A percentile compares a stretch with the other conserved stretches of the same genome.
phyloP scores from a whole-genome alignment of 768 basidiomycete genomes.

The Pleurotus ostreatus region DNA sequence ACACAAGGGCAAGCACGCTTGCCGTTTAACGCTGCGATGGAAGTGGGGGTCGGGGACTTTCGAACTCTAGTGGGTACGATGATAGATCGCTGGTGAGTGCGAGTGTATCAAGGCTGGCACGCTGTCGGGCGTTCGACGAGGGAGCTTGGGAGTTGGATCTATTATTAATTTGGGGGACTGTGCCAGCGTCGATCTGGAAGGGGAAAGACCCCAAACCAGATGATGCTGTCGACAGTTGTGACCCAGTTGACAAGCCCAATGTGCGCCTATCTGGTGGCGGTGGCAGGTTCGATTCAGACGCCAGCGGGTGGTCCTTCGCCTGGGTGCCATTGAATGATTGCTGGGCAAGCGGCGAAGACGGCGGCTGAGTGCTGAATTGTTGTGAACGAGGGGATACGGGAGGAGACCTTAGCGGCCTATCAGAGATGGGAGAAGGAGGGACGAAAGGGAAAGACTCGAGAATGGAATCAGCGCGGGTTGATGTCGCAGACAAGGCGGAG shows the following conservation, averaged over 20 bases:
- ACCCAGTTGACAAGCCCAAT: slow-evolving; percentile 71
- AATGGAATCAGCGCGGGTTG: slow-evolving; percentile 78
- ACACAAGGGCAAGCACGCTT: slow-evolving; percentile 1
- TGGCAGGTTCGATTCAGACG: slow-evolving; percentile 30
- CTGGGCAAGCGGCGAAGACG: slow-evolving; percentile 56
- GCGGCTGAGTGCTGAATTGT: slow-evolving; percentile 27
- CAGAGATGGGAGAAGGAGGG: slow-evolving; percentile 86
- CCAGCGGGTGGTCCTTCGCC: slow-evolving; percentile 14
- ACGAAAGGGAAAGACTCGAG: slow-evolving; percentile 87
- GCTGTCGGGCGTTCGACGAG: slow-evolving; percentile 45
- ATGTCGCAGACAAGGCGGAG: slow-evolving; percentile 63
- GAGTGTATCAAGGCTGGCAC: slow-evolving; percentile 83
- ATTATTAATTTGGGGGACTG: slow-evolving; percentile 25
- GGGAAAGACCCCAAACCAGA: slow-evolving; percentile 83
- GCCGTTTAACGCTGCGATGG: slow-evolving; percentile 1
- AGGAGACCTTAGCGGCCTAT: slow-evolving; percentile 69
- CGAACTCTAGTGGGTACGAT: slow-evolving; percentile 79
- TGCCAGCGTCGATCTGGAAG: slow-evolving; percentile 77
- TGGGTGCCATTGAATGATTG: slow-evolving; percentile 32
- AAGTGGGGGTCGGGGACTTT: slow-evolving; percentile 20
- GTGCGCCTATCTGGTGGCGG: slow-evolving; percentile 57
- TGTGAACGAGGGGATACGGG: slow-evolving; percentile 69
- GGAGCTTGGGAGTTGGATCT: slow-evolving; percentile 19
- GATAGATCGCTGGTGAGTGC: slow-evolving; percentile 80
- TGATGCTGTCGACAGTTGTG: slow-evolving; percentile 73